These are phyloP conservation scores for Lasiodiplodia hormozganensis DNA, from an alignment of 2,329 filamentous ascomycete species.

Conservation along the genomic window DNA sequence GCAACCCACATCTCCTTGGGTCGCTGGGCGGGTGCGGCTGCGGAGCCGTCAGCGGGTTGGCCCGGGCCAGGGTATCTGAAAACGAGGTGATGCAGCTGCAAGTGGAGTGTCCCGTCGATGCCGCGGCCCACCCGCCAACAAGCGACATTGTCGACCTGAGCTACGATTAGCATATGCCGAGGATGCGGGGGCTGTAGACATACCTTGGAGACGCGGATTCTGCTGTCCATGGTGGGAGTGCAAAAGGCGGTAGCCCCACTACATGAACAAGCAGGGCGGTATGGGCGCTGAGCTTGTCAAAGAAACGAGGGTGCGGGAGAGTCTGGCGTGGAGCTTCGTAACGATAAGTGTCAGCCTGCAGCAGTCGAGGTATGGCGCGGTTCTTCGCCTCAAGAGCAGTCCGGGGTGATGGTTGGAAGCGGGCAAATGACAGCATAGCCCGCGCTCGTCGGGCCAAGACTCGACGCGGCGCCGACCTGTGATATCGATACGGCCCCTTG, in stretches of 20 bases:
- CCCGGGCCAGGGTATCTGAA: conserved; percentile 63
- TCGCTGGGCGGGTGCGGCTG: conserved; percentile 41
- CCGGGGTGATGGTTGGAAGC: conserved; percentile 24
- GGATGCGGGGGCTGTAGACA: conserved; percentile 26
- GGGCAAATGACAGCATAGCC: conserved; percentile 29
- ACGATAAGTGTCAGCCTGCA: conserved; percentile 15
- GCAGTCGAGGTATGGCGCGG: conserved; percentile 16
- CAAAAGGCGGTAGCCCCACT: conserved; percentile 26
- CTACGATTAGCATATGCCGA: conserved; percentile 26
- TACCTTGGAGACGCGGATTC: conserved; percentile 56
- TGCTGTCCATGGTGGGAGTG: conserved; percentile 47
- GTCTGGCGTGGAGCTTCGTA: not conserved
- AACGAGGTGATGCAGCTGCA: conserved; percentile 69
- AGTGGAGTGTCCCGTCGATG: conserved; percentile 65
- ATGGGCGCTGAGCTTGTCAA: not conserved
- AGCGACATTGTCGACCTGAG: conserved; percentile 67
- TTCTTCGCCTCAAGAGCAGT: conserved; percentile 13
- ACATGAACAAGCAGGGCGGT: conserved; percentile 14
- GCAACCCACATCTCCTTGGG: conserved; percentile 87
- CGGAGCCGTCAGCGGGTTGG: conserved; percentile 42
- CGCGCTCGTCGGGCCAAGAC: conserved; percentile 22
- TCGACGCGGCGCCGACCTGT: conserved; percentile 22
- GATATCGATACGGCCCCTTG: conserved; percentile 26
- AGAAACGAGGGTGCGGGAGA: not conserved
- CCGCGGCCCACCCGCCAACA: conserved; percentile 64